phyloP scores from a whole-genome alignment of 257 asterid genomes.

The Leptodermis oblonga region DNA sequence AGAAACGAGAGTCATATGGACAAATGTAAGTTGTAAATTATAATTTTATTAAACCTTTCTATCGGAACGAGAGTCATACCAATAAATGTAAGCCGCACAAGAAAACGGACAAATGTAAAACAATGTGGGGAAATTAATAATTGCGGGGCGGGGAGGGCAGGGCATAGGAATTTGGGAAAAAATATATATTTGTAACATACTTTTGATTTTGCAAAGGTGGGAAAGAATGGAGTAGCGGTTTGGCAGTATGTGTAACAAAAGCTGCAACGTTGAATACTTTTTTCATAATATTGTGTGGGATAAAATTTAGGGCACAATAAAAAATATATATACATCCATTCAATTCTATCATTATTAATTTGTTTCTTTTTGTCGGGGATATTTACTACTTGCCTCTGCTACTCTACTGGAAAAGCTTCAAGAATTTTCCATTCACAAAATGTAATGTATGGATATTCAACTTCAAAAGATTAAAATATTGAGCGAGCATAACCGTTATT shows the following conservation, averaged over 20 bases:
- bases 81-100: too few species aligned
- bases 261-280: constrained; percentile 12
- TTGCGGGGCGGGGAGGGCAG: background rate
- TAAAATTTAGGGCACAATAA: constrained; percentile 3
- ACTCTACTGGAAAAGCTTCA: background rate
- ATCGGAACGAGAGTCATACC: too few species aligned
- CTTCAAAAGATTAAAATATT: too few species aligned
- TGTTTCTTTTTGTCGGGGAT: constrained; percentile 6
- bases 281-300: background rate
- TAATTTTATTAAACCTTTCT: too few species aligned
- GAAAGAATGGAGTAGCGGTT: background rate
- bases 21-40: too few species aligned
- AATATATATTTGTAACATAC: too few species aligned
- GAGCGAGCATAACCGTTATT: too few species aligned
- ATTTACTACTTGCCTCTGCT: background rate
- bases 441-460: too few species aligned
- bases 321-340: too few species aligned
- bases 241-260: constrained; percentile 3
- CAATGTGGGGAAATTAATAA: background rate
- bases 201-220: background rate
- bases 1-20: too few species aligned
- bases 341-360: constrained; percentile 2
- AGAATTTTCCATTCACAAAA: too few species aligned
- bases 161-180: background rate
- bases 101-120: background rate